These are phyloP conservation scores for Adansonia digitata DNA, from an alignment of 345 rosid genomes.

Conservation along the genomic window DNA sequence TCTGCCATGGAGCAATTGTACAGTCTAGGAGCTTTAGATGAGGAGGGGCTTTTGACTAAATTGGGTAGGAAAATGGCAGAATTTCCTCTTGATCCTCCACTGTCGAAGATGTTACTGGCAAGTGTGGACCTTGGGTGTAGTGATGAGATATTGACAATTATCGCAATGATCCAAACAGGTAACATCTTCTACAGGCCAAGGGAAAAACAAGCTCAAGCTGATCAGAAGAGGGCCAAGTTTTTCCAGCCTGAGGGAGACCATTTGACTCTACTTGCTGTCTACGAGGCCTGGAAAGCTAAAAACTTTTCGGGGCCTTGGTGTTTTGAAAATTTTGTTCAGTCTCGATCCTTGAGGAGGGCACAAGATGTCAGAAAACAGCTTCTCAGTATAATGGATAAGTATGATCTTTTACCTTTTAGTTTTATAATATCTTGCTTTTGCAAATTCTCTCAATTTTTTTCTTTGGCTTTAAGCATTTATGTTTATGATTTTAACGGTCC, in stretches of 20 bases:
- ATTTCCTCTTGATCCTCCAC: conserved; percentile 88
- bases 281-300: conserved; percentile 91
- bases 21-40: conserved; percentile 81
- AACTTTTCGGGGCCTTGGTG: conserved; percentile 92
- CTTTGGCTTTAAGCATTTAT: background rate
- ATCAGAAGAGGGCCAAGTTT: conserved; percentile 87
- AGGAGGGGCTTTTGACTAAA: conserved; percentile 87
- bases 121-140: conserved; percentile 96
- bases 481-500: background rate
- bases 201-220: conserved; percentile 94
- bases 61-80: conserved; percentile 95
- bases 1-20: conserved; percentile 93
- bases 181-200: conserved; percentile 88
- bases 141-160: conserved; percentile 84
- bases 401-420: conserved; percentile 21
- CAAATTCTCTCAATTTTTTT: background rate
- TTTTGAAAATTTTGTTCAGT: conserved; percentile 80
- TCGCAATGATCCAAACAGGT: conserved; percentile 88
- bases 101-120: conserved; percentile 88
- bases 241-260: conserved; percentile 92
- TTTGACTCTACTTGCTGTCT: conserved; percentile 85
- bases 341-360: conserved; percentile 72
- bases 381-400: conserved; percentile 88
- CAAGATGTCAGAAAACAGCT: conserved; percentile 89
- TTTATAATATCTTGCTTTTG: background rate